Evolutionary conservation across 1,284 basidiomycete genomes (phyloP), one percentile per base, ranked within the genome.

Genomic region (Ustilago nuda): DNA sequence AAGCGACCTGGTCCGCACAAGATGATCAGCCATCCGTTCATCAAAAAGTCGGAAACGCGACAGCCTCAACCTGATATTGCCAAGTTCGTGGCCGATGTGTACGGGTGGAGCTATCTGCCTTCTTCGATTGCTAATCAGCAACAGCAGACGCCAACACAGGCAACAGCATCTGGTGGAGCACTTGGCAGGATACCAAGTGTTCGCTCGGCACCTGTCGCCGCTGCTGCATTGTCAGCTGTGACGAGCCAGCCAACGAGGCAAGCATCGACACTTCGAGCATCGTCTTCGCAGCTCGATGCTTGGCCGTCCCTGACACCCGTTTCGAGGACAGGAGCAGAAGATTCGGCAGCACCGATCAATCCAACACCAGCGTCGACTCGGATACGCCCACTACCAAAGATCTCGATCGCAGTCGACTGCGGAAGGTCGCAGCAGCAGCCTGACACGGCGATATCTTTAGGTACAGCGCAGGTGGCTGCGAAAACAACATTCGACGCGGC

Each of bases 1-100:
- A 88, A 89, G 39, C 91, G 96, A 56, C 95, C 94, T 7, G 92
- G 92, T 27, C 97, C 97, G 0, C 91, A 90, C 76, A 91, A 93
- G 80, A 91, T 98, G 89, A 88, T 97, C 50, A 87, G 88, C 53
- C 96, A 99, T 86, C 92, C 92, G 2, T 98, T 95, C 92, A 92
- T 99, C 76, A 86, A 89, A 55, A 89, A 89, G 66, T 90, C 90
- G 56, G 92, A 94, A 89, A 91, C 91, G 84, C 90, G 92, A 84
- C 92, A 94, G 77, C 84, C 86, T 4, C 84, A 81, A 50, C 91
- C 94, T 53, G 83, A 84, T 52, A 82, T 85, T 69, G 84, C 79
- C 58, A 80, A 81, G 32, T 99, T 95, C 93, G 92, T 99, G 55
- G 90, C 92, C 57, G 90, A 92, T 82, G 91, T 98, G 33, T 95